phyloP scores from a whole-genome alignment of 352 stramenopile species.

The Phytophthora niederhauseri region DNA sequence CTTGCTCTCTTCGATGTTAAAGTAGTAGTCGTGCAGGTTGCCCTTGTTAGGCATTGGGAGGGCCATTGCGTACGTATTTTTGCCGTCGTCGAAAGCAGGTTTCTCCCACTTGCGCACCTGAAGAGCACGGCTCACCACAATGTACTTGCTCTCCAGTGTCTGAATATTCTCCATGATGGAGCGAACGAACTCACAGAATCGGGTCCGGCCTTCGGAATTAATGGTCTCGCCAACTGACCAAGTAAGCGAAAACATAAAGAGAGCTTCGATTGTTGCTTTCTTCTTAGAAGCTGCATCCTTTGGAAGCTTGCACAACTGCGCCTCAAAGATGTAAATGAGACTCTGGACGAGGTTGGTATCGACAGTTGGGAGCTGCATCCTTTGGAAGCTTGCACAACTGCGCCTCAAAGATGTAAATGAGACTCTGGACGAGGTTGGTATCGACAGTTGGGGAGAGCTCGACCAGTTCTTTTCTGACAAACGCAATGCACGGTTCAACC shows the following conservation, averaged over 20 bases:
- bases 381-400: slow-evolving; percentile 75
- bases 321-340: slow-evolving; percentile 87
- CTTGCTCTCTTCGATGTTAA: slow-evolving; percentile 81
- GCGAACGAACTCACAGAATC: slow-evolving; percentile 87
- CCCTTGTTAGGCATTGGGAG: slow-evolving; percentile 71
- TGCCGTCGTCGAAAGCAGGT: slow-evolving; percentile 66
- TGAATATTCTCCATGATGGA: slow-evolving; percentile 79
- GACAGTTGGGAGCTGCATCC: slow-evolving; percentile 87
- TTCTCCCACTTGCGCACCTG: slow-evolving; percentile 87
- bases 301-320: slow-evolving; percentile 72
- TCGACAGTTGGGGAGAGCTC: slow-evolving; percentile 91
- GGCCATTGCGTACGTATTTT: slow-evolving; percentile 57
- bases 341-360: slow-evolving; percentile 92
- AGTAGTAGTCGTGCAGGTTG: slow-evolving; percentile 89
- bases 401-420: slow-evolving; percentile 87
- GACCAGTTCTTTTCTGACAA: slow-evolving; percentile 87
- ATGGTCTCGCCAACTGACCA: slow-evolving; percentile 91
- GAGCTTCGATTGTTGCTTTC: slow-evolving; percentile 66
- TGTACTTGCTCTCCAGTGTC: slow-evolving; percentile 71
- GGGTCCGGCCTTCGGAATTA: slow-evolving; percentile 64
- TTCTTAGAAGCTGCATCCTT: slow-evolving; percentile 78
- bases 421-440: slow-evolving; percentile 89
- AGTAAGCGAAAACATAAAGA: slow-evolving; percentile 93
- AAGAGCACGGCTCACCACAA: slow-evolving; percentile 75
- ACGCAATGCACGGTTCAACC: slow-evolving; percentile 89